Evolutionary conservation across 2,329 filamentous ascomycete species (phyloP).

Genomic region (Sphaceloma murrayae): DNA sequence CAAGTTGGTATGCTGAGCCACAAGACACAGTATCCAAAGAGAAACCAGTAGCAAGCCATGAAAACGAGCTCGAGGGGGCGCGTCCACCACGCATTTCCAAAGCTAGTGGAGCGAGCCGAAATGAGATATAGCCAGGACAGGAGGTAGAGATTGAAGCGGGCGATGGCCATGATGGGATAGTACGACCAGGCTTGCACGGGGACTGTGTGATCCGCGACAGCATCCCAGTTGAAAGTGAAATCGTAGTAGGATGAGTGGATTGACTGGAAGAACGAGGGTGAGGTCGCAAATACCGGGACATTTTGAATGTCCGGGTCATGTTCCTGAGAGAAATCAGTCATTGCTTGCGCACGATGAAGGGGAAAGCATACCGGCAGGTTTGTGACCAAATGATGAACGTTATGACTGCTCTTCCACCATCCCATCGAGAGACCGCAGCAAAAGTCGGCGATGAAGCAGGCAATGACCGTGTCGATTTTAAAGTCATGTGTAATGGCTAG

Average conservation of each 20-base stretch:
- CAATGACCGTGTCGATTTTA: conserved; percentile 49
- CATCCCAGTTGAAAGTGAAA: conserved; percentile 67
- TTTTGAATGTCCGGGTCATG: conserved; percentile 42
- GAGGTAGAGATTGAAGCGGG: conserved; percentile 77
- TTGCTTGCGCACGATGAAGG: neutral
- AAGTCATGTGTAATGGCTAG: conserved; percentile 54
- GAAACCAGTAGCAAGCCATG: conserved; percentile 72
- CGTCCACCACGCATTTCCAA: conserved; percentile 74
- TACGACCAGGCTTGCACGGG: conserved; percentile 73
- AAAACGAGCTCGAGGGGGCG: conserved; percentile 69
- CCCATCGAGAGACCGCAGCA: conserved; percentile 57
- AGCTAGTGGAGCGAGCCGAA: conserved; percentile 57
- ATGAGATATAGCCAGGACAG: conserved; percentile 72
- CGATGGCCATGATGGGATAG: conserved; percentile 70
- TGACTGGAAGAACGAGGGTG: conserved; percentile 65
- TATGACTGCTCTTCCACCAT: conserved; percentile 62
- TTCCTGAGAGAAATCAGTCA: conserved; percentile 21
- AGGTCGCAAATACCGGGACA: conserved; percentile 79
- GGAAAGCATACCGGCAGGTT: conserved; percentile 45
- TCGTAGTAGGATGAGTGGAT: conserved; percentile 78
- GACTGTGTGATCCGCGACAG: conserved; percentile 58
- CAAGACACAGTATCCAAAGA: conserved; percentile 75
- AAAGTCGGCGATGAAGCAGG: conserved; percentile 54
- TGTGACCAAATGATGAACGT: conserved; percentile 58
- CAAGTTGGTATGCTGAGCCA: conserved; percentile 63